phyloP scores from a whole-genome alignment of 1,139 yeast genomes.

The Kurtzmaniella natalensis region DNA sequence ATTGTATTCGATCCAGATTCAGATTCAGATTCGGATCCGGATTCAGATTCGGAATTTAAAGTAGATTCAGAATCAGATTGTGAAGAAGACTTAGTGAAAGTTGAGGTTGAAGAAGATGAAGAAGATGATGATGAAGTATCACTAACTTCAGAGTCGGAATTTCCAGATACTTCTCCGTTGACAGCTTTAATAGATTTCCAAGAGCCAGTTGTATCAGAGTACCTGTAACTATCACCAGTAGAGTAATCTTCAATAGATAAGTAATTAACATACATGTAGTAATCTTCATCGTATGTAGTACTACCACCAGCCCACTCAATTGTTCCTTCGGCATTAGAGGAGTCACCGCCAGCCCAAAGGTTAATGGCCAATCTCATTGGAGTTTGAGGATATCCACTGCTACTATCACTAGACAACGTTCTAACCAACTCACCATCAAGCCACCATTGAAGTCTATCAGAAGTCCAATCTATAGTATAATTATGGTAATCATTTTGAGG shows the following conservation, averaged over 20 bases:
- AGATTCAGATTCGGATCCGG: background rate
- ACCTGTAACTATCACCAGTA: slow-evolving; percentile 32
- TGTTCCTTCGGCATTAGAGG: slow-evolving; percentile 42
- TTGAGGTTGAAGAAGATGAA: slow-evolving; percentile 2
- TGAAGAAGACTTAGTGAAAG: slow-evolving; percentile 1
- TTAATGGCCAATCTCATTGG: slow-evolving; percentile 47
- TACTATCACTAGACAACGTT: slow-evolving; percentile 30
- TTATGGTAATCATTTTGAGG: slow-evolving; percentile 33
- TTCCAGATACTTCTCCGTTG: slow-evolving; percentile 58
- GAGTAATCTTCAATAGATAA: slow-evolving; percentile 31
- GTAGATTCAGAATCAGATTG: background rate
- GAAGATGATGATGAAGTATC: slow-evolving; percentile 5
- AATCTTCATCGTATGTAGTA: slow-evolving; percentile 34
- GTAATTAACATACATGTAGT: slow-evolving; percentile 26
- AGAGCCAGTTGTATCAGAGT: slow-evolving; percentile 54
- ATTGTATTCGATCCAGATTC: background rate
- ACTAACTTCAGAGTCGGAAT: slow-evolving; percentile 21
- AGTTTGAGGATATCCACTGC: slow-evolving; percentile 47
- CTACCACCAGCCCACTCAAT: slow-evolving; percentile 44
- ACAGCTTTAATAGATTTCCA: slow-evolving; percentile 65
- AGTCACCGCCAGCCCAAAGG: slow-evolving; percentile 45
- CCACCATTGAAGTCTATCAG: slow-evolving; percentile 35
- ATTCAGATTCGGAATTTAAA: background rate
- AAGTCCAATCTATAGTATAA: slow-evolving; percentile 34
- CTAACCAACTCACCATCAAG: slow-evolving; percentile 40